Base-by-base conservation (phyloP, 257 asterid genomes). In the Lantana camara region DNA sequence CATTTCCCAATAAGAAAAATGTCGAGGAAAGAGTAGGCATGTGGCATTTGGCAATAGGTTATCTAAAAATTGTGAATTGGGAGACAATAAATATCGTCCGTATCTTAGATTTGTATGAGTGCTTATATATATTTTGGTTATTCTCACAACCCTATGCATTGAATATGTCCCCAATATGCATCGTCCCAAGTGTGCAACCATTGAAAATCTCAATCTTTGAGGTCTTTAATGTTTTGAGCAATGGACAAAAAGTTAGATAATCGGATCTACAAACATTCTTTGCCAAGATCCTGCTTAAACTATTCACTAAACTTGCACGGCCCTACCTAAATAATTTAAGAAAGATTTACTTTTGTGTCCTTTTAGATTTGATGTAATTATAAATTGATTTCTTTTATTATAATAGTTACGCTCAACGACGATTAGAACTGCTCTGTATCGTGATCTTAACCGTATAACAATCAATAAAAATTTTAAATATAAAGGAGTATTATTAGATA, bases 11-110 rank as follows among this genome's bases (percentile, higher is more conserved):
- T 59, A 70, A 57, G 69, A 21, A 41, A 38, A 0, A 63, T 75
- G 80, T 64, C 73, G 60, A 42, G 72, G 37, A 38, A 46, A 51
- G 23, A 47, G 72, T 38, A 22, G 72, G 63, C 79, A 68, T 72
- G 64, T 50, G 56, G 55, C 59, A 56, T 47, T 53, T 50, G 56
- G 55, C 59, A 56, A 38, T 53, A 27, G 69, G 40, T 47, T 56
- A 7, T 38, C 1, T 19, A 4, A 32, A 54, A 15, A n/a, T 54
- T 29, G 38, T 47, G 23, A 75, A 69, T 65, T 65, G 47, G 77
- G 74, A 66, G 77, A 70, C 77, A 67, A 30, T 16, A n/a, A n/a
- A n/a, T 19, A 23, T 35, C 57, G 45, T 59, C 9, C 7, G 40
- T 48, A 47, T 61, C 68, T 49, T 38, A 40, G 35, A 56, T 37